These are phyloP conservation scores for Linum tenue DNA, from an alignment of 345 rosid species.

Conservation along the genomic window DNA sequence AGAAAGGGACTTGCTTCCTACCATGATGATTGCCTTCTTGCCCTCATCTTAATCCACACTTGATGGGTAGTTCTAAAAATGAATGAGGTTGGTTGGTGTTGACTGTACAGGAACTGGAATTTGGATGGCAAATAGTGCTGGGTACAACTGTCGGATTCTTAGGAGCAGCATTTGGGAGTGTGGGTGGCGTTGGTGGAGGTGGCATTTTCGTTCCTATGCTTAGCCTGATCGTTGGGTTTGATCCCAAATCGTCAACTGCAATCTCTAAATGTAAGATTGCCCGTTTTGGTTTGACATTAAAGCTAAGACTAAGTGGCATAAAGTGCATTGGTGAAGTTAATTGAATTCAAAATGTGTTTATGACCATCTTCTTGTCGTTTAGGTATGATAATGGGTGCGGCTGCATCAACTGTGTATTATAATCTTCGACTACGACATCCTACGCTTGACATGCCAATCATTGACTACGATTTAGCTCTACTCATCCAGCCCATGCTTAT, in stretches of 20 bases:
- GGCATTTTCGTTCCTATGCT: constrained; percentile 53
- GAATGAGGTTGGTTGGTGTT: too few relatives aligned
- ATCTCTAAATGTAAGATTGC: constrained; percentile 42
- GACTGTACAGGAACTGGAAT: constrained; percentile 32
- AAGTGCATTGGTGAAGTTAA: too few relatives aligned
- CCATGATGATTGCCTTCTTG: neutral
- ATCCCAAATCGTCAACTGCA: constrained; percentile 44
- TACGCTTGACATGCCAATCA: constrained; percentile 40
- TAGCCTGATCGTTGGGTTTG: constrained; percentile 37
- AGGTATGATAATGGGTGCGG: constrained; percentile 60
- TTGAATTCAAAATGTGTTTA: neutral
- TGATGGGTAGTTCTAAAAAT: neutral
- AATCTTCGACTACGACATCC: constrained; percentile 45
- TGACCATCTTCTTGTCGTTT: neutral
- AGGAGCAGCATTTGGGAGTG: constrained; percentile 48
- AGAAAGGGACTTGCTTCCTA: neutral
- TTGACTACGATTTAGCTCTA: constrained; percentile 48
- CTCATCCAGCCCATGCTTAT: constrained; percentile 53
- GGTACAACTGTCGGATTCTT: constrained; percentile 36
- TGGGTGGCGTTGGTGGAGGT: constrained; percentile 47
- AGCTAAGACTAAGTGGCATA: neutral
- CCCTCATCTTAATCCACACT: neutral
- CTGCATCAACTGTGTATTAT: constrained; percentile 43
- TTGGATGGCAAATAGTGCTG: constrained; percentile 37
- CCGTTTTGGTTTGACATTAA: neutral